phyloP scores from a whole-genome alignment of 768 basidiomycete genomes.

The Pholiota conissans region DNA sequence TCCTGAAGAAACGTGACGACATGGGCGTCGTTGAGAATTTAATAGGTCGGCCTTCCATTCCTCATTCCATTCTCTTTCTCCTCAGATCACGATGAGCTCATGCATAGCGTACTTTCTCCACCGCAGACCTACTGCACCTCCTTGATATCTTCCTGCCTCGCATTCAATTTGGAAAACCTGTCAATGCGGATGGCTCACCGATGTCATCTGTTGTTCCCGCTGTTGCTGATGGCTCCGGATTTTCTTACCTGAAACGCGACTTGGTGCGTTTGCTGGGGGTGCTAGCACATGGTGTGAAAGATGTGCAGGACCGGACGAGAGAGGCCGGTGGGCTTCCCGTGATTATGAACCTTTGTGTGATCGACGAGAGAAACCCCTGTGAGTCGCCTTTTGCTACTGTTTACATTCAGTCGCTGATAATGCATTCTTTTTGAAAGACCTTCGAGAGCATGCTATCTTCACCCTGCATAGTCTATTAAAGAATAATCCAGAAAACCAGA shows the following conservation, averaged over 20 bases:
- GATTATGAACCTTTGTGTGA: conserved; percentile 84
- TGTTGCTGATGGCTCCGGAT: conserved; percentile 51
- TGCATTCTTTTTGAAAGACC: conserved; percentile 46
- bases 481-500: conserved; percentile 78
- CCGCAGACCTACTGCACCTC: conserved; percentile 71
- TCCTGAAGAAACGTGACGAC: conserved; percentile 39
- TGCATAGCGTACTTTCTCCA: conserved; percentile 3
- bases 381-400: conserved; percentile 35
- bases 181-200: conserved; percentile 30
- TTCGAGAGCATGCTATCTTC: conserved; percentile 91
- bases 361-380: conserved; percentile 94
- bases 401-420: conserved; percentile 3
- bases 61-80: not conserved
- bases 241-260: conserved; percentile 85
- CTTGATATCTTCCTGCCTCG: conserved; percentile 83
- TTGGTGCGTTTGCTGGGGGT: conserved; percentile 87
- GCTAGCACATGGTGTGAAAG: conserved; percentile 61
- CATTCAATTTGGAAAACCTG: conserved; percentile 74
- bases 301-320: conserved; percentile 75
- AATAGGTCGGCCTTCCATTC: conserved; percentile 54
- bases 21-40: conserved; percentile 53
- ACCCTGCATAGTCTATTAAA: conserved; percentile 78
- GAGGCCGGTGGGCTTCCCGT: conserved; percentile 73
- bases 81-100: conserved; percentile 10
- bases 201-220: conserved; percentile 27